Evolutionary conservation across 2,329 filamentous ascomycete genomes (phyloP).

Genomic region (Fusarium nanum): DNA sequence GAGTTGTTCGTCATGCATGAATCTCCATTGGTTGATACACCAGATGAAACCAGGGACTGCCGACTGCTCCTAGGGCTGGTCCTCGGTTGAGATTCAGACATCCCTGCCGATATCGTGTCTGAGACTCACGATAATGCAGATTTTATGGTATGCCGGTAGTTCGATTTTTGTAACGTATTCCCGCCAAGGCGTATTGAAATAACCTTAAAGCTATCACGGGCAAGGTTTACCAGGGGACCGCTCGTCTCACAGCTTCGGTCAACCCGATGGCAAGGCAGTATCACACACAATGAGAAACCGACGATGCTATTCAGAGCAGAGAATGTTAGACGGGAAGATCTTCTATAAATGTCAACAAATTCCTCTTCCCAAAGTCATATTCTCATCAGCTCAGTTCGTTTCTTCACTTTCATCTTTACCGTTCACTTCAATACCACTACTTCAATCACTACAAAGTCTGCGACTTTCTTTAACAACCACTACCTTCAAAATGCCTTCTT

Average conservation of each 20-base stretch:
- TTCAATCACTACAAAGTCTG: neutral
- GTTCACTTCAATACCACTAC: neutral
- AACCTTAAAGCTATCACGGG: conserved; percentile 13
- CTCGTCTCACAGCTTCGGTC: neutral
- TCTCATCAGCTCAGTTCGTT: conserved; percentile 5
- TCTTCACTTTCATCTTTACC: neutral
- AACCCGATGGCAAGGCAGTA: neutral
- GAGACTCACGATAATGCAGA: neutral
- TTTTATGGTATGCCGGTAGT: neutral
- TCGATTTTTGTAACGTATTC: neutral
- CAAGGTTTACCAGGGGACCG: neutral
- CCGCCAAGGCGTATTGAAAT: neutral
- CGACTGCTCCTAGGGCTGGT: neutral
- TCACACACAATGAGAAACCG: neutral
- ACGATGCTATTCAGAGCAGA: neutral
- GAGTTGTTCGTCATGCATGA: neutral
- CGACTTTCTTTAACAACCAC: neutral
- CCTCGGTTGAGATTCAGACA: neutral
- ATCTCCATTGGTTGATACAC: neutral
- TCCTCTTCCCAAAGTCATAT: rapidly evolving
- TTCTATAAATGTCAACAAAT: neutral
- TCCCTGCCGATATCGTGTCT: neutral
- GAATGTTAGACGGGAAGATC: rapidly evolving
- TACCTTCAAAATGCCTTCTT: neutral
- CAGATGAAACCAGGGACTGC: neutral